phyloP scores from a whole-genome alignment of 805 yeast genomes.

The Ogataea sp. region DNA sequence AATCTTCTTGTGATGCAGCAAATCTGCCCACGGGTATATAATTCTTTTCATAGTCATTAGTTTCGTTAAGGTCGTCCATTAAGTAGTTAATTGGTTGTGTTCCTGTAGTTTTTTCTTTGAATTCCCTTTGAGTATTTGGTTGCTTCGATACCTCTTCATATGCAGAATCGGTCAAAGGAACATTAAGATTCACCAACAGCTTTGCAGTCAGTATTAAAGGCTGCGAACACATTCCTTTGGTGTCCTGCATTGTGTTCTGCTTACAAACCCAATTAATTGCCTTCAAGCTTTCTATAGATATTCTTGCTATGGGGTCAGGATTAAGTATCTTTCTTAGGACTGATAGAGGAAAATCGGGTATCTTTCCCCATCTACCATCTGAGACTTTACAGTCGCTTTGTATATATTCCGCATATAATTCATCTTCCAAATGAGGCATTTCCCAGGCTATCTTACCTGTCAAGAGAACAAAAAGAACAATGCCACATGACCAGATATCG shows the following conservation, averaged over 20 bases:
- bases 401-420: constrained; percentile 16
- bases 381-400: neutral
- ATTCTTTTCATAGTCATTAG: constrained; percentile 16
- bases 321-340: constrained; percentile 45
- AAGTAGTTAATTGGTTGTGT: constrained; percentile 43
- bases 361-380: constrained; percentile 46
- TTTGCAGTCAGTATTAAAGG: constrained; percentile 42
- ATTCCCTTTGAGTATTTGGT: constrained; percentile 15
- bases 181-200: constrained; percentile 41
- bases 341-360: constrained; percentile 41
- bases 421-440: constrained; percentile 45
- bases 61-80: constrained; percentile 28
- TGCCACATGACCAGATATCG: constrained; percentile 68
- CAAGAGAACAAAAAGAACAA: constrained; percentile 51
- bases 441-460: constrained; percentile 72
- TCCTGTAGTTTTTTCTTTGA: constrained; percentile 9
- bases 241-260: constrained; percentile 33
- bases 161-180: constrained; percentile 45
- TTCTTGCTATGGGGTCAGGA: constrained; percentile 38
- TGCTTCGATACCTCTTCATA: constrained; percentile 25
- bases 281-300: constrained; percentile 31
- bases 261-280: constrained; percentile 50
- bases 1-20: constrained; percentile 35
- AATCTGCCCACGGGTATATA: constrained; percentile 14
- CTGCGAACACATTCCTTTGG: constrained; percentile 44